A percentile compares a stretch with the other conserved stretches of the same genome.
Evolutionary conservation across 371 early-diverging fungal genomes (phyloP).

Genomic region (Lichtheimia hyalospora): DNA sequence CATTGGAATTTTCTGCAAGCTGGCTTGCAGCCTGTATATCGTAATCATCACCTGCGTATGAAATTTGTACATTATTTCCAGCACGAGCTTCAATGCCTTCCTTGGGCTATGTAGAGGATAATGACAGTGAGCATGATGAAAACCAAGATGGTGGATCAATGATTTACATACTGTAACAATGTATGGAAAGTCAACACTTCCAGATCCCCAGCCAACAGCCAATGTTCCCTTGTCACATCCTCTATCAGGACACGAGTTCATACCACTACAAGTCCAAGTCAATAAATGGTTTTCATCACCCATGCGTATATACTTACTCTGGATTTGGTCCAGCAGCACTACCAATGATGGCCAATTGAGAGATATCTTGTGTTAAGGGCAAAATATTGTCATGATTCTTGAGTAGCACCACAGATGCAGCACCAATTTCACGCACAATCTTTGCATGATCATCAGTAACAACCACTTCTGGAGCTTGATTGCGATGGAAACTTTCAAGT

Average conservation of each 20-base stretch:
- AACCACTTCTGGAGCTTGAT: conserved; percentile 25
- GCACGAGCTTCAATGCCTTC: conserved; percentile 44
- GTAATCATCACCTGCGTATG: conserved; percentile 31
- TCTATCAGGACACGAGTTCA: conserved; percentile 25
- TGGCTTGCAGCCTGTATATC: conserved; percentile 32
- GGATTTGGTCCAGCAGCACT: conserved; percentile 39
- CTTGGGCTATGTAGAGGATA: conserved; percentile 12
- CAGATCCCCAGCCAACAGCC: conserved; percentile 69
- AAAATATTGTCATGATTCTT: conserved; percentile 42
- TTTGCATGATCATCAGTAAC: conserved; percentile 40
- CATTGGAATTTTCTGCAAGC: conserved; percentile 43
- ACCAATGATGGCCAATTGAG: conserved; percentile 49
- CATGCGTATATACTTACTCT: conserved; percentile 31
- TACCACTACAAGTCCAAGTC: conserved; percentile 11
- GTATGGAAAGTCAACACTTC: conserved; percentile 61
- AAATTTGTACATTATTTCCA: conserved; percentile 26
- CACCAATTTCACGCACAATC: conserved; percentile 44
- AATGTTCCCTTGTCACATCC: conserved; percentile 48
- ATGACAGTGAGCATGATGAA: neutral
- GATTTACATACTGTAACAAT: conserved; percentile 41
- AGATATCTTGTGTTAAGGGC: conserved; percentile 29
- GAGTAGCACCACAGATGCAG: conserved; percentile 50
- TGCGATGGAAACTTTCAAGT: conserved; percentile 25
- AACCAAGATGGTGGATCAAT: neutral
- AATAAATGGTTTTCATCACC: too few species aligned